Evolutionary conservation across 2,329 filamentous ascomycete genomes (phyloP).

Genomic region (Capronia americana): DNA sequence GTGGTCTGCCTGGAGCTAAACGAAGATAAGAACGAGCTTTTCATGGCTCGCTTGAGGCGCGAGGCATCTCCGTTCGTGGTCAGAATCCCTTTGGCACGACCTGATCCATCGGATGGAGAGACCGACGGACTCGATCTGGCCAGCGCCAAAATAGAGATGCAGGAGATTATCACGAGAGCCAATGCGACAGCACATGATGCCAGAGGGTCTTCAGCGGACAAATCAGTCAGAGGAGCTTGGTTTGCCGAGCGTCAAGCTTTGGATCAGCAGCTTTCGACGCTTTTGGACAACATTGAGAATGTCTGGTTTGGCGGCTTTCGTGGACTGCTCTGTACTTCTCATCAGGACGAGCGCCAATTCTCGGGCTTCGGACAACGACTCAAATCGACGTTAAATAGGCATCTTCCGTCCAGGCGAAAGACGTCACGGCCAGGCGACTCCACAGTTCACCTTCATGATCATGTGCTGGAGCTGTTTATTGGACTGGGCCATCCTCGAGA

Average conservation of each 20-base stretch:
- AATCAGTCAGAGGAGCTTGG: conserved; percentile 81
- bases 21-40: conserved; percentile 81
- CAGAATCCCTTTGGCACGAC: conserved; percentile 81
- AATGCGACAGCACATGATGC: conserved; percentile 82
- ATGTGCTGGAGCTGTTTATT: conserved; percentile 85
- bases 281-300: conserved; percentile 85
- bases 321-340: conserved; percentile 84
- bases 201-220: conserved; percentile 58
- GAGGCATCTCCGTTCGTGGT: conserved; percentile 82
- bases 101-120: conserved; percentile 79
- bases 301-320: conserved; percentile 96
- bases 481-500: conserved; percentile 76
- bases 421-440: conserved; percentile 59
- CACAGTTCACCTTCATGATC: conserved; percentile 63
- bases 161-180: conserved; percentile 79
- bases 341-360: conserved; percentile 67
- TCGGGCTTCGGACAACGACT: conserved; percentile 79
- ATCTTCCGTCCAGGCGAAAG: conserved; percentile 79
- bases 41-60: conserved; percentile 82
- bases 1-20: conserved; percentile 85
- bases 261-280: conserved; percentile 75
- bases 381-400: conserved; percentile 77
- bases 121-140: conserved; percentile 83
- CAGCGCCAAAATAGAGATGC: conserved; percentile 77
- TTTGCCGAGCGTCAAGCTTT: conserved; percentile 85